phyloP scores from a whole-genome alignment of 169 alveolate species.

The Cryptosporidium ubiquitum region DNA sequence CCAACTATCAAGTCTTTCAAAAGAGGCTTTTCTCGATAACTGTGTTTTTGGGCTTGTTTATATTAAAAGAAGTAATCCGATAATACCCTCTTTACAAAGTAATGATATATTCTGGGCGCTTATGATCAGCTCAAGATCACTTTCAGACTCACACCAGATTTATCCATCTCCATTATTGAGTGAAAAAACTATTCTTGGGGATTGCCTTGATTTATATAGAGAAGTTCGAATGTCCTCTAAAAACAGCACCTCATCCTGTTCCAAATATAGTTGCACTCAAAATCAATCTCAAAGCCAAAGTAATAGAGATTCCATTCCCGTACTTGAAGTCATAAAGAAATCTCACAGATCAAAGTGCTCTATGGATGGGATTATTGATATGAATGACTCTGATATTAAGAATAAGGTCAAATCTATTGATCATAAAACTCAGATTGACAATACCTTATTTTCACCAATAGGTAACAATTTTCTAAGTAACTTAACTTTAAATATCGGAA shows the following conservation, averaged over 20 bases:
- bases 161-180: constrained; percentile 64
- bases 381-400: neutral
- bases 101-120: constrained; percentile 59
- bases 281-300: constrained; percentile 1
- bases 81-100: constrained; percentile 27
- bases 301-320: constrained; percentile 27
- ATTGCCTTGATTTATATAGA: constrained; percentile 14
- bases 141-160: constrained; percentile 51
- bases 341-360: constrained; percentile 32
- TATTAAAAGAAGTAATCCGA: constrained; percentile 31
- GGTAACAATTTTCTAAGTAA: constrained; percentile 5
- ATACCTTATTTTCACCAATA: constrained; percentile 5
- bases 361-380: neutral
- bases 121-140: constrained; percentile 53
- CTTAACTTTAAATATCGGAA: neutral
- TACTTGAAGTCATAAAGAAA: neutral
- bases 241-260: neutral
- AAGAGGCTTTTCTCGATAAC: constrained; percentile 56
- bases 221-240: constrained; percentile 14
- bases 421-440: constrained; percentile 1
- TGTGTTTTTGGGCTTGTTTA: constrained; percentile 58
- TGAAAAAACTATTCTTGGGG: constrained; percentile 57
- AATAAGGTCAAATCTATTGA: neutral
- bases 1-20: constrained; percentile 23
- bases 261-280: neutral